A percentile compares a stretch with the other conserved stretches of the same genome.
Conservation (phyloP, 2,329 filamentous ascomycete species). For the Calonectria hongkongensis region DNA sequence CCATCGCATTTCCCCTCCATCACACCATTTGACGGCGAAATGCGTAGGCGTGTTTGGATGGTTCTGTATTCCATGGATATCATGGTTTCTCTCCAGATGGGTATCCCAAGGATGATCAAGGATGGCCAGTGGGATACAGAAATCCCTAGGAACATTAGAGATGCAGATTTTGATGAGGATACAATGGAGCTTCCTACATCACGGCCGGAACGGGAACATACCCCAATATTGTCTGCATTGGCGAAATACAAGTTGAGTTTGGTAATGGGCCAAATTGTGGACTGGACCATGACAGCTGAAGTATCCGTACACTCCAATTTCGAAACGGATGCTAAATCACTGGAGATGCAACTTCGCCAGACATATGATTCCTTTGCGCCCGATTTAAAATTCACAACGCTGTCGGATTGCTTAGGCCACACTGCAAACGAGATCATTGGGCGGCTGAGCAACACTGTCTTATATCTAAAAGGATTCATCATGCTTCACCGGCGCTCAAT, state of each 20-base stretch:
- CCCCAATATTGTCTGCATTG: background rate
- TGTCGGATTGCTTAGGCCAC: slow-evolving; percentile 1
- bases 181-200: background rate
- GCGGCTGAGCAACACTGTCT: background rate
- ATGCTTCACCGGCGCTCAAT: slow-evolving; percentile 14
- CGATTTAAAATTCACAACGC: background rate
- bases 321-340: background rate
- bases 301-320: background rate
- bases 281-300: slow-evolving; percentile 11
- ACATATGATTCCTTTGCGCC: slow-evolving; percentile 2
- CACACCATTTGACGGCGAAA: slow-evolving; percentile 7
- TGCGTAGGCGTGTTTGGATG: slow-evolving; percentile 22
- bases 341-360: background rate
- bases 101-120: slow-evolving; percentile 19
- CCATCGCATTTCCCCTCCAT: slow-evolving; percentile 13
- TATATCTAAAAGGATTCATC: slow-evolving; percentile 13
- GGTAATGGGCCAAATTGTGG: slow-evolving; percentile 5
- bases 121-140: slow-evolving; percentile 19
- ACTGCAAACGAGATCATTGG: background rate
- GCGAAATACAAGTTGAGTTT: slow-evolving; percentile 1
- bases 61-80: slow-evolving; percentile 17
- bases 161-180: slow-evolving; percentile 5
- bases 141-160: background rate
- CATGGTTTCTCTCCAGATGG: slow-evolving; percentile 11
- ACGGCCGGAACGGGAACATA: slow-evolving; percentile 6